Conservation (phyloP, 202 grass and related monocot genomes). For the Schoenoplectus tabernaemontani region DNA sequence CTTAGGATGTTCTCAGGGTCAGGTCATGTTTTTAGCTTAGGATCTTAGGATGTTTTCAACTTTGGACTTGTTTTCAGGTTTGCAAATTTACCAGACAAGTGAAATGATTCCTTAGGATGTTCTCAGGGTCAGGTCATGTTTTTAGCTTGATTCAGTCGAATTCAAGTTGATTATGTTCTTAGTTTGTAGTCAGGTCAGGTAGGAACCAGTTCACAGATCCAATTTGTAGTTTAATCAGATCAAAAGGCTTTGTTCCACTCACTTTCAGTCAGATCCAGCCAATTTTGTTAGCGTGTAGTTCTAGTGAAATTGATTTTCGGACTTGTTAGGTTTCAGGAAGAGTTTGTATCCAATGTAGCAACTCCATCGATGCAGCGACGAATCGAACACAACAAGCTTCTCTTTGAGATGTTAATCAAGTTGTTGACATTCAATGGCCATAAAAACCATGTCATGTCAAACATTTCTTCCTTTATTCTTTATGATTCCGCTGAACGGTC, state of each 20-base stretch:
- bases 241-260: background rate
- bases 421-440: background rate
- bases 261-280: background rate
- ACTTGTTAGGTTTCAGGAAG: background rate
- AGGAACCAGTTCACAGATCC: background rate
- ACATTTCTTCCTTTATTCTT: background rate
- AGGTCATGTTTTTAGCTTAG: no score
- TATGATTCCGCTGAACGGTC: background rate
- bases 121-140: background rate
- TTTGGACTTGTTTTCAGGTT: background rate
- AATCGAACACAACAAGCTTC: background rate
- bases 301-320: background rate
- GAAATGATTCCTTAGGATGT: background rate
- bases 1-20: no score
- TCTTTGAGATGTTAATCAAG: background rate
- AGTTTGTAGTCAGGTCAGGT: background rate
- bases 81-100: background rate
- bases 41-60: background rate
- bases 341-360: background rate
- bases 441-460: background rate
- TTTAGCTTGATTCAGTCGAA: background rate
- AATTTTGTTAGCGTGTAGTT: background rate
- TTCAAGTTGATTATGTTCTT: background rate
- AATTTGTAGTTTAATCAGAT: background rate
- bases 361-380: background rate